Base-by-base conservation (phyloP, 2,329 filamentous ascomycete genomes). In the Fusarium fujikuroi region DNA sequence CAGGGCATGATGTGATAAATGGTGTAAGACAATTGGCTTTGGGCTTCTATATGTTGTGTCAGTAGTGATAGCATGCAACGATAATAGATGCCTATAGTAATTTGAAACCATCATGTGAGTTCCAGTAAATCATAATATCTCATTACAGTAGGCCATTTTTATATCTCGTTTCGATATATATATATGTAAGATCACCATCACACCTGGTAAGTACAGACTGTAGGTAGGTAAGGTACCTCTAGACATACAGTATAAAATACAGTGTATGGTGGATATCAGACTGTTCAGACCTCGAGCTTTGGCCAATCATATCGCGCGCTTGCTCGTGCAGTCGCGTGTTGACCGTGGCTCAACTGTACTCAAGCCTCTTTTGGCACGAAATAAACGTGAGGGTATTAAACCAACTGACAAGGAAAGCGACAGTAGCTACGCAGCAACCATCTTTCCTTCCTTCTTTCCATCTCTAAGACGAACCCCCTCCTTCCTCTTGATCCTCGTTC, bases 251-350 rank as follows among this genome's bases (percentile, higher is more conserved):
- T 59, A 21, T 8, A 3, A 11, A 19, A 0, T 0, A 78, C 72
- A 68, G 78, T 79, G 40, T 53, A 0, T 2, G 2, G 1, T 2
- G 12, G 1, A 2, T 0, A 4, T 39, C 3, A 18, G 5, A 70
- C 68, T 52, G 56, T 69, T 25, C 5, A 5, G 21, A 58, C 62
- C 32, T 47, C 58, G 46, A 28, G n/a, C 34, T 50, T 34, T 49
- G 44, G 49, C 79, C 79, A 80, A 80, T 79, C 73, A 80, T 66
- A 60, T 36, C 50, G 57, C 53, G 60, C 37, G n/a, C 44, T 60
- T 63, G 66, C 68, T 44, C 49, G 61, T 60, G 60, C 64, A 72
- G 70, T 61, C 77, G 79, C 78, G 78, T 79, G 66, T 70, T 59
- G 61, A 73, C 69, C 72, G 75, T 80, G 76, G 69, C 69, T 75